phyloP scores from a whole-genome alignment of 257 asterid species.

The Solanum ahanhuiri region DNA sequence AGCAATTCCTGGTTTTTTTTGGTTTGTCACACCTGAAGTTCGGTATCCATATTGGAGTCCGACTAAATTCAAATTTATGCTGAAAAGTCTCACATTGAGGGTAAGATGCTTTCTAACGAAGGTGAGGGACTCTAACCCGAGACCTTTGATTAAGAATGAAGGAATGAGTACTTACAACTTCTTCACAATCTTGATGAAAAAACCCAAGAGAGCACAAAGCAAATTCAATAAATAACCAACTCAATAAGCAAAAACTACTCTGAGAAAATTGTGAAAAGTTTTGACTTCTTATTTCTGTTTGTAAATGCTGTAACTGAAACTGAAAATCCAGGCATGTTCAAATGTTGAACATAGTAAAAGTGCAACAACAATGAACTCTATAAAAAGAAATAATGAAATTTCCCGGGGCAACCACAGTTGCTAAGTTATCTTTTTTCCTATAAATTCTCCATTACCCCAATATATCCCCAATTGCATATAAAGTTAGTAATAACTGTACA shows the following conservation, averaged over 20 bases:
- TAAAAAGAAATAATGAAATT: background rate
- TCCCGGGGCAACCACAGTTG: slow-evolving; percentile 50
- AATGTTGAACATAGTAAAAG: background rate
- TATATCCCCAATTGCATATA: slow-evolving; percentile 20
- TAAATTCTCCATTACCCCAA: slow-evolving; percentile 4
- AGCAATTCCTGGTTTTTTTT: background rate
- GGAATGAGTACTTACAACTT: background rate
- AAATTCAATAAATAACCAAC: background rate
- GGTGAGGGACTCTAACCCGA: background rate
- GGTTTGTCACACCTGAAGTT: no score
- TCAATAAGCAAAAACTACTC: background rate
- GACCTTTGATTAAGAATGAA: background rate
- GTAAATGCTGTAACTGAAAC: background rate
- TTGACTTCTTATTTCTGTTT: background rate
- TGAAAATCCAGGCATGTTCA: background rate
- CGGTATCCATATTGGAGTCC: no score
- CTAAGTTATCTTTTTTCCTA: slow-evolving; percentile 14
- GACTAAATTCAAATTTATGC: no score
- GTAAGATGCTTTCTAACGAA: no score
- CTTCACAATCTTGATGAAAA: background rate
- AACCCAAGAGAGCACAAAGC: background rate
- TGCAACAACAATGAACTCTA: background rate
- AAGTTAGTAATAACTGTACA: slow-evolving; percentile 44
- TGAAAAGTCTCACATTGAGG: no score
- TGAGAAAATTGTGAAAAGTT: background rate